Conservation (phyloP, 305 asterid species). For the Fraxinus baroniana region DNA sequence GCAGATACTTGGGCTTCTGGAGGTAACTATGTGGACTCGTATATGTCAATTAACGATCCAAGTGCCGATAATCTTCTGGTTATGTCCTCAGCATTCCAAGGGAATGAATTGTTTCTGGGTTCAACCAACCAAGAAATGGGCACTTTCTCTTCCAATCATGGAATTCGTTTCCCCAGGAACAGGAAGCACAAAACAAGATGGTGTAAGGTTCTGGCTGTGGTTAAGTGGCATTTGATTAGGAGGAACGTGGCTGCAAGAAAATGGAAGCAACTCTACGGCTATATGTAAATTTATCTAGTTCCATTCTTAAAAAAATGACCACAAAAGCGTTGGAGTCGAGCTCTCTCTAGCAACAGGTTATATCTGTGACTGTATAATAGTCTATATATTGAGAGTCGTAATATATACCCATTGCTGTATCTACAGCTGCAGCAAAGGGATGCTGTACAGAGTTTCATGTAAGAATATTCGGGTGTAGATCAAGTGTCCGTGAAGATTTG, state of each 20-base stretch:
- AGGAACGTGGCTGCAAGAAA: slow-evolving; percentile 55
- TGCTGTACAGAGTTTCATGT: slow-evolving; percentile 16
- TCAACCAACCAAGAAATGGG: slow-evolving; percentile 38
- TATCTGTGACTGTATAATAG: background rate
- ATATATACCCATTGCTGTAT: background rate
- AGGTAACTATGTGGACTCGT: slow-evolving; percentile 31
- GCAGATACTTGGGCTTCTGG: slow-evolving; percentile 33
- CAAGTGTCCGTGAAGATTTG: slow-evolving; percentile 36
- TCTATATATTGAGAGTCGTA: background rate
- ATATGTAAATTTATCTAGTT: slow-evolving; percentile 21
- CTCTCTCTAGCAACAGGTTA: background rate
- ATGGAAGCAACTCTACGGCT: slow-evolving; percentile 31
- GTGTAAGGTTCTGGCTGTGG: slow-evolving; percentile 78
- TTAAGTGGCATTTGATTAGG: slow-evolving; percentile 67
- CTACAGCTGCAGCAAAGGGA: background rate
- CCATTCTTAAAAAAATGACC: background rate
- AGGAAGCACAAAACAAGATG: slow-evolving; percentile 57
- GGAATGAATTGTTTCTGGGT: slow-evolving; percentile 34
- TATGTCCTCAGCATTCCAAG: slow-evolving; percentile 43
- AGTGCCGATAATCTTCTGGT: slow-evolving; percentile 42
- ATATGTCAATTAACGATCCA: slow-evolving; percentile 38
- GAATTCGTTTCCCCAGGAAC: slow-evolving; percentile 34
- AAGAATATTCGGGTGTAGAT: background rate
- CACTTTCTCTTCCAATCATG: slow-evolving; percentile 40
- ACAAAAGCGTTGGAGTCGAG: background rate